Conservation (phyloP, 169 alveolate genomes). For the Eimeria acervulina region DNA sequence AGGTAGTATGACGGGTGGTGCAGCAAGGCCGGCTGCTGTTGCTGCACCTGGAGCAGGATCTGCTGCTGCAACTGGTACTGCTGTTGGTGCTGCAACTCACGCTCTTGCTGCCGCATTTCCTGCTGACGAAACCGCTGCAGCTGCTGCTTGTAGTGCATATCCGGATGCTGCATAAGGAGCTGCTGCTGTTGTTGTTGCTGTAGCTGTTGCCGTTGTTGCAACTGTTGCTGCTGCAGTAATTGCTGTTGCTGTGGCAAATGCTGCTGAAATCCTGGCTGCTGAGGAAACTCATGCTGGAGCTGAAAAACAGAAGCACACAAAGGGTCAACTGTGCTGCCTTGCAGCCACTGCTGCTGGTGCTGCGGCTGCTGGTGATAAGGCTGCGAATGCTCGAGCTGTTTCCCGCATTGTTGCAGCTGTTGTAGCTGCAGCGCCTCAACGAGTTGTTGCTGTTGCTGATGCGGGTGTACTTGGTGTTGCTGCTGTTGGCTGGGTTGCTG, state of each 20-base stretch:
- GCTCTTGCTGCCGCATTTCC: neutral
- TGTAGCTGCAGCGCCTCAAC: conserved; percentile 7
- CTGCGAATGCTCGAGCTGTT: neutral
- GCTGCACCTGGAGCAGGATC: conserved; percentile 31
- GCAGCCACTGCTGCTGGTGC: conserved; percentile 45
- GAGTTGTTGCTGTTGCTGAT: neutral
- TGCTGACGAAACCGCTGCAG: neutral
- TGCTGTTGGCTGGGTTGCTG: neutral
- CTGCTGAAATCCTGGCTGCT: conserved; percentile 4
- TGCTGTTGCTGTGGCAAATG: conserved; percentile 25
- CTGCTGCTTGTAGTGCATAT: neutral
- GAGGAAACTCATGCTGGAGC: neutral
- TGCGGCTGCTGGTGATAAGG: conserved; percentile 40
- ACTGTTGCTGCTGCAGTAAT: neutral
- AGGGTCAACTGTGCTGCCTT: neutral
- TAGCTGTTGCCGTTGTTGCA: neutral
- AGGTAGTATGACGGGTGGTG: conserved; percentile 18
- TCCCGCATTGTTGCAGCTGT: neutral
- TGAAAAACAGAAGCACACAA: neutral
- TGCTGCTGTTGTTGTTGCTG: conserved; percentile 70
- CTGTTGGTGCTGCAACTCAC: conserved; percentile 43
- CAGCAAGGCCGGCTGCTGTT: conserved; percentile 9
- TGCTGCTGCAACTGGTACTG: conserved; percentile 46
- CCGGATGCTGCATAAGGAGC: conserved; percentile 45
- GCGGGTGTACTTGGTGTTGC: neutral